These are phyloP conservation scores for Leccinellum albellum DNA, from an alignment of 768 basidiomycete genomes.

Conservation along the genomic window DNA sequence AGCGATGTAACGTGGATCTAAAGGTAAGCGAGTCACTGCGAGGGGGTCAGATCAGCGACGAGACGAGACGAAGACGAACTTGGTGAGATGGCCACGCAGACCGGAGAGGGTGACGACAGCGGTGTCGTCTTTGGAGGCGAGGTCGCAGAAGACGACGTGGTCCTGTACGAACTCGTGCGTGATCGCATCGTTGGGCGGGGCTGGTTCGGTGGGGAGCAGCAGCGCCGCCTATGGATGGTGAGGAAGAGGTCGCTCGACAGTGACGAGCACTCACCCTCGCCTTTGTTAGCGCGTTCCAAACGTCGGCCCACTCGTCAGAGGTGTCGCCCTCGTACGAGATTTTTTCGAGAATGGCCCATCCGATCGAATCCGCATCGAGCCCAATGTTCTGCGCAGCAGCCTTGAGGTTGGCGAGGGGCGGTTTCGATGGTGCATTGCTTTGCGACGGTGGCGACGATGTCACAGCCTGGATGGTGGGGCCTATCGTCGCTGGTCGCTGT, in stretches of 20 bases:
- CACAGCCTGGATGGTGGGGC: slow-evolving; percentile 32
- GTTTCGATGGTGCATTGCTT: slow-evolving; percentile 60
- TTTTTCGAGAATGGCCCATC: slow-evolving; percentile 77
- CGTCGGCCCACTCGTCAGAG: slow-evolving; percentile 60
- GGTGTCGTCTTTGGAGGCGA: slow-evolving; percentile 40
- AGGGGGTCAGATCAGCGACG: slow-evolving; percentile 21
- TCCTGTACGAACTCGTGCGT: slow-evolving; percentile 78
- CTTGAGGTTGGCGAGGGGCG: slow-evolving; percentile 72
- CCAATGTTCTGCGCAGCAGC: slow-evolving; percentile 67
- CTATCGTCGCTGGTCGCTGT: slow-evolving; percentile 54
- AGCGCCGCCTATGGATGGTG: slow-evolving; percentile 60
- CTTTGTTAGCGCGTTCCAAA: slow-evolving; percentile 59
- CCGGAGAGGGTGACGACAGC: slow-evolving; percentile 80
- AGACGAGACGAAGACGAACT: slow-evolving; percentile 43
- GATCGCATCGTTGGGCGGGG: slow-evolving; percentile 49
- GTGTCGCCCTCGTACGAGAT: slow-evolving; percentile 51
- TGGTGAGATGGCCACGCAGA: slow-evolving; percentile 63
- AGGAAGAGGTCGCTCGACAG: not conserved
- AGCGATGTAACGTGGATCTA: slow-evolving; percentile 40
- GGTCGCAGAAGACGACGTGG: slow-evolving; percentile 70
- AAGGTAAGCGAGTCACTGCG: slow-evolving; percentile 38
- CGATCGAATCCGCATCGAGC: slow-evolving; percentile 58
- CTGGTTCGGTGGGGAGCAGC: slow-evolving; percentile 67
- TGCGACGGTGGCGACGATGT: slow-evolving; percentile 37
- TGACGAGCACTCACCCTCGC: slow-evolving; percentile 55